Evolutionary conservation across 768 basidiomycete species (phyloP), one percentile per base, ranked within the genome.

Genomic region (Collybiopsis luxurians): DNA sequence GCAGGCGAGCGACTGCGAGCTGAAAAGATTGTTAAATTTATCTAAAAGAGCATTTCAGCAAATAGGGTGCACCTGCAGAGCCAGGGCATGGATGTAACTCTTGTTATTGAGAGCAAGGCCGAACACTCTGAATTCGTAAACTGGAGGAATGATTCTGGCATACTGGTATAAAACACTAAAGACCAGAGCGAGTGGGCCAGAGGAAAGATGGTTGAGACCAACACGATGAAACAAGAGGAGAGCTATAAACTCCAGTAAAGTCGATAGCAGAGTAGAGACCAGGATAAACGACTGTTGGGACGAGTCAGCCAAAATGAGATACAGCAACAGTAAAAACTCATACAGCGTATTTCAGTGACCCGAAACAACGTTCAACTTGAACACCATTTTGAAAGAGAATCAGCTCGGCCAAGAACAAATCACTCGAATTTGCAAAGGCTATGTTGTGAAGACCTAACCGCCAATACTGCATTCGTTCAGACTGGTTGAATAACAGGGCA

Each of bases 111-210:
- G 71, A 10, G 84, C 71, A 19, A 93, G 59, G 2, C 88, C 89
- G 62, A 92, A 89, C 26, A 95, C 78, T 27, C 83, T 79, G 69
- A 89, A 92, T 44, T 77, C 78, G 71, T 95, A 96, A 1, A 82
- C 77, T 0, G 85, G 71, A 1, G 94, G 94, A 1, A 94, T 84
- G 40, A 91, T 80, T 42, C 91, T 74, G 51, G 82, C 83, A 69
- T 90, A 89, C 66, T 95, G 92, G 69, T 93, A 95, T 27, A 95
- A 65, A 36, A 92, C 80, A 68, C 81, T 87, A 78, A 94, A 94
- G 23, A 92, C 65, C 1, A 95, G 63, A 2, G 87, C 77, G n/a
- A 84, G 77, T 9, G 91, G 88, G 2, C 94, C 94, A 31, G 89
- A 69, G 1, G 91, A 83, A 31, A 95, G 82, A 57, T 82, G 75